Conservation (phyloP, 352 stramenopile species). For the Globisporangium orthogonon region DNA sequence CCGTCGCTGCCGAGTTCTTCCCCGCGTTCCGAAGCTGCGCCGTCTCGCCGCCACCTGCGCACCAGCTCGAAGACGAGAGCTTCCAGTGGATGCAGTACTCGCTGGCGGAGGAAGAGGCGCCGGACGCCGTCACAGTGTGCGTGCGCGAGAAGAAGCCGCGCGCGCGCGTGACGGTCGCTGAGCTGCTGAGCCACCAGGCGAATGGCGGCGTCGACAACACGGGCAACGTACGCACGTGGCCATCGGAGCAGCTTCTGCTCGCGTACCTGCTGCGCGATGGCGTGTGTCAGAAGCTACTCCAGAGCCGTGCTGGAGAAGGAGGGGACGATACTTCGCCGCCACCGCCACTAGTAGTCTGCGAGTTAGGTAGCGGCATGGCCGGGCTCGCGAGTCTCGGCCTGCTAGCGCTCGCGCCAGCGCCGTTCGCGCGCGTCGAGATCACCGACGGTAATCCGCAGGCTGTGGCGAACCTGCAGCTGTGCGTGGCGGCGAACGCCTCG, state of each 20-base stretch:
- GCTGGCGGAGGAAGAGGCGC: slow-evolving; percentile 4
- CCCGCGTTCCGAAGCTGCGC: slow-evolving; percentile 21
- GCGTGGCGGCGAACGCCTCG: slow-evolving; percentile 45
- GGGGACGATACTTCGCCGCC: background rate
- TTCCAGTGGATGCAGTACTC: slow-evolving; percentile 57
- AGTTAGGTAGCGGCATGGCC: slow-evolving; percentile 73
- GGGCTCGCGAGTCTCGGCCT: slow-evolving; percentile 65
- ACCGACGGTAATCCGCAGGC: slow-evolving; percentile 71
- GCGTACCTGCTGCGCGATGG: slow-evolving; percentile 45
- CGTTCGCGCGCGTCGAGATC: slow-evolving; percentile 42
- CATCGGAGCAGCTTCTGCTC: slow-evolving; percentile 71
- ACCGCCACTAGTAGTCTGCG: slow-evolving; percentile 40
- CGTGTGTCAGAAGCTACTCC: slow-evolving; percentile 23
- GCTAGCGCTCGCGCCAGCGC: slow-evolving; percentile 31
- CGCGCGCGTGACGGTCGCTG: slow-evolving; percentile 41
- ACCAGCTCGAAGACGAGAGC: slow-evolving; percentile 11
- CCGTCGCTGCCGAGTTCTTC: slow-evolving; percentile 61
- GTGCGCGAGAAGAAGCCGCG: slow-evolving; percentile 70
- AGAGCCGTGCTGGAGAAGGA: background rate
- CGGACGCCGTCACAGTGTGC: slow-evolving; percentile 15
- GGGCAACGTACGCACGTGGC: slow-evolving; percentile 84
- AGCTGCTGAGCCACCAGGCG: slow-evolving; percentile 71
- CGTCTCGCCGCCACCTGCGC: slow-evolving; percentile 7
- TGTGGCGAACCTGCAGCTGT: slow-evolving; percentile 62
- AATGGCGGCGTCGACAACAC: slow-evolving; percentile 85